Evolutionary conservation across 306 rosid genomes (phyloP), one percentile per base, ranked within the genome.

Genomic region (Prunus salicina): DNA sequence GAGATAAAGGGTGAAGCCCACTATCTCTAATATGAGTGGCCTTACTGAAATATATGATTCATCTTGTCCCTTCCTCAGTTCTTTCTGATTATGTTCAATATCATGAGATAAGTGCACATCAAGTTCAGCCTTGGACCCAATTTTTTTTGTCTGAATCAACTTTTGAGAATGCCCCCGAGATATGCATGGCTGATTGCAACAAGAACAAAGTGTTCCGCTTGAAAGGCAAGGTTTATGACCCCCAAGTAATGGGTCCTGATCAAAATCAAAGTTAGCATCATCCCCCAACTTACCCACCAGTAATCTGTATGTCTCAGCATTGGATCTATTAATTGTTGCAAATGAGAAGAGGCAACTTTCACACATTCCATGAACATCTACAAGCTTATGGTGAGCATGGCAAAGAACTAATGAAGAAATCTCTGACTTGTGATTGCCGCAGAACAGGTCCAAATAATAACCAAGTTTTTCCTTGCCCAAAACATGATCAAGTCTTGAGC

Each of bases 401-500:
- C 96, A 92, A 76, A 85, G 89, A 53, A 89, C 90, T 56, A 88
- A 76, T 49, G 93, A 87, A 79, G 98, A 95, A 79, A 92, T 83
- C 79, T 91, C 96, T 12, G 72, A 63, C 86, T 88, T 95, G 78
- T 95, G 99, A 65, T 68, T n/a, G 24, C 76, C 30, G 78, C 99
- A 95, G 76, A 95, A 87, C 79, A 95, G 80, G 68, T 87, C 85
- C 88, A 90, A 85, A 80, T 79, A 75, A 73, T 89, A 89, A 46
- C 93, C 96, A 24, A 6, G 58, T 79, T 78, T 89, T 74, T 92
- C 82, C 67, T 84, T 73, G 67, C 92, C 90, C 18, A 92, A 88
- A 69, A 92, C 79, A 77, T 95, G 98, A 88, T 95, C 99, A 24
- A 95, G 92, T 76, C 99, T 91, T 3, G 99, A 95, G 88, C 99